phyloP scores from a whole-genome alignment of 78 protist species.

The Trichosphaerium sp. region DNA sequence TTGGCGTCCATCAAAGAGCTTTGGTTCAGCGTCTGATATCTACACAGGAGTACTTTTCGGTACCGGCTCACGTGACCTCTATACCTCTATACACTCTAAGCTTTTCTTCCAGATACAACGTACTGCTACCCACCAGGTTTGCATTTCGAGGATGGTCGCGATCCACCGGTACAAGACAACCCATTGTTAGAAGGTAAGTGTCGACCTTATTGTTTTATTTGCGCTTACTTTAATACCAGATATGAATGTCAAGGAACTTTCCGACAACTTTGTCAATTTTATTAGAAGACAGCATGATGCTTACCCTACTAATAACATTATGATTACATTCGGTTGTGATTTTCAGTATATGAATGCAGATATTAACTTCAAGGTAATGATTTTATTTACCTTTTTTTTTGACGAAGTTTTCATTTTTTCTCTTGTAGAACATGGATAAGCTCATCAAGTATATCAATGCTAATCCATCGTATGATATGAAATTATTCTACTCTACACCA shows the following conservation, averaged over 20 bases:
- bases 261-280: too few species aligned
- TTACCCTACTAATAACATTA: conserved; percentile 57
- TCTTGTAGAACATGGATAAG: conserved; percentile 56
- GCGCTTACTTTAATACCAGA: too few species aligned
- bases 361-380: conserved; percentile 14
- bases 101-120: too few species aligned
- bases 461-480: conserved; percentile 18
- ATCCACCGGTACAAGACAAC: conserved; percentile 52
- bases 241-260: conserved; percentile 1
- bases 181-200: not conserved
- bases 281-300: too few species aligned
- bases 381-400: too few species aligned
- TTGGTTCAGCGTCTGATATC: conserved; percentile 22
- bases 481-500: conserved; percentile 42
- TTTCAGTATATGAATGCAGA: conserved; percentile 62
- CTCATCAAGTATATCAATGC: conserved; percentile 45
- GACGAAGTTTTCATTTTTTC: not conserved
- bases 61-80: too few species aligned
- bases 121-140: conserved; percentile 31
- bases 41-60: conserved; percentile 44
- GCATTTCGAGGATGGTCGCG: conserved; percentile 40
- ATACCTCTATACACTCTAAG: too few species aligned
- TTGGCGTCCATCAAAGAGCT: conserved; percentile 28
- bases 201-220: too few species aligned
- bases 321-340: conserved; percentile 68